Conservation (phyloP, 257 asterid genomes). For the Catharanthus roseus region DNA sequence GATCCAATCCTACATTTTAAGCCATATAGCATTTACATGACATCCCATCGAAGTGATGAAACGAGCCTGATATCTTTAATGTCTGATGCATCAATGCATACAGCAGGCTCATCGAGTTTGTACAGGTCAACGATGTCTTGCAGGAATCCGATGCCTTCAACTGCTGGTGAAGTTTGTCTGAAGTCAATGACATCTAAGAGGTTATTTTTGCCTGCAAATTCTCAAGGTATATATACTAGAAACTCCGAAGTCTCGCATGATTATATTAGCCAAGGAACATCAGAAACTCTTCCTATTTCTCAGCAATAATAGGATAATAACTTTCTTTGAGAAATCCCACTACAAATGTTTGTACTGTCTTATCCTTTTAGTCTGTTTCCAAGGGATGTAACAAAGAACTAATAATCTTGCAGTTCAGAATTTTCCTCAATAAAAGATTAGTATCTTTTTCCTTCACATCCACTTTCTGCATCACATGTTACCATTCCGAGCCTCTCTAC, state of each 20-base stretch:
- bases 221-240: conserved; percentile 20
- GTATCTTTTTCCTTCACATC: background rate
- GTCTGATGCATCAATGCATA: conserved; percentile 4
- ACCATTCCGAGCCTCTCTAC: too few relatives aligned
- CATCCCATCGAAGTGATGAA: conserved; percentile 10
- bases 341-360: background rate
- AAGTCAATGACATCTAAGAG: conserved; percentile 17
- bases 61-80: conserved; percentile 11
- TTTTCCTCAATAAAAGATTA: background rate
- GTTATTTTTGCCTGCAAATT: conserved; percentile 24
- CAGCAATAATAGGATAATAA: conserved; percentile 5
- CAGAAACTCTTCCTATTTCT: conserved; percentile 10
- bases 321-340: background rate
- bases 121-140: conserved; percentile 8
- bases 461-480: background rate
- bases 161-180: conserved; percentile 13
- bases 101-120: conserved; percentile 8
- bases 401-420: conserved; percentile 1
- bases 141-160: conserved; percentile 9
- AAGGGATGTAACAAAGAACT: background rate
- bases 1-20: conserved; percentile 9
- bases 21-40: conserved; percentile 13
- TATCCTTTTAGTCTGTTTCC: background rate
- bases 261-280: conserved; percentile 11
- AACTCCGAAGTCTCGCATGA: conserved; percentile 10